Percentiles rank a stretch among this genome's conserved stretches.
Conservation (phyloP, 2,329 filamentous ascomycete species). For the Colletotrichum higginsianum region DNA sequence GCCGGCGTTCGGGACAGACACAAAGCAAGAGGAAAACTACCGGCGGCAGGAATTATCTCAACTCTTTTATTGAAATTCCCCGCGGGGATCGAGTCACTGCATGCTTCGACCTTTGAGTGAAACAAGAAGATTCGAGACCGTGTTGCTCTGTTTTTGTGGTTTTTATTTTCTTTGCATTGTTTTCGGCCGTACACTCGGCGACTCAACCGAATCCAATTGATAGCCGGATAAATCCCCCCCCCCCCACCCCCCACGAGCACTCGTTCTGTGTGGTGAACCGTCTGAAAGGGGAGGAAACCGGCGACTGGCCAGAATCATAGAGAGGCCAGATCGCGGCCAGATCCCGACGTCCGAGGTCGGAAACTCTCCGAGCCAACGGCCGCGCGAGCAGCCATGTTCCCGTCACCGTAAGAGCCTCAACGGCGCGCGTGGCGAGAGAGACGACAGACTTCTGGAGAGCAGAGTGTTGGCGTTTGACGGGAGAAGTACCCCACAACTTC, state of each 20-base stretch:
- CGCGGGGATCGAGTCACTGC: too few relatives aligned
- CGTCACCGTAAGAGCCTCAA: conserved; percentile 22
- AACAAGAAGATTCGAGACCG: background rate
- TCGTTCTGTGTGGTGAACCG: too few relatives aligned
- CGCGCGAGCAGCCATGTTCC: conserved; percentile 33
- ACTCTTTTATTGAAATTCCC: too few relatives aligned
- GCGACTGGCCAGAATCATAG: background rate
- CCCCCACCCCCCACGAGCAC: background rate
- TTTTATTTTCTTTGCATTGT: background rate
- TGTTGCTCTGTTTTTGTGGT: too few relatives aligned
- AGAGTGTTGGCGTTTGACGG: background rate
- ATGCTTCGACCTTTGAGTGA: background rate
- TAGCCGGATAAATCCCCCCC: background rate
- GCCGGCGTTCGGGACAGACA: too few relatives aligned
- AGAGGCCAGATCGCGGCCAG: background rate
- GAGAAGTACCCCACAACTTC: background rate
- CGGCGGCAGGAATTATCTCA: too few relatives aligned
- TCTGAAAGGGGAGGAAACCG: too few relatives aligned
- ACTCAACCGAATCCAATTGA: conserved; percentile 16
- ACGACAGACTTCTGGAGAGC: background rate
- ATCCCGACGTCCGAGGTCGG: conserved; percentile 17
- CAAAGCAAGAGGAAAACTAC: too few relatives aligned
- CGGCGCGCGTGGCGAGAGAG: background rate
- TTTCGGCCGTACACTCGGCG: conserved; percentile 17
- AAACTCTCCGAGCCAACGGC: conserved; percentile 34